These are phyloP conservation scores for Byssochlamys sp. DNA, from an alignment of 2,329 filamentous ascomycete species.

Conservation along the genomic window DNA sequence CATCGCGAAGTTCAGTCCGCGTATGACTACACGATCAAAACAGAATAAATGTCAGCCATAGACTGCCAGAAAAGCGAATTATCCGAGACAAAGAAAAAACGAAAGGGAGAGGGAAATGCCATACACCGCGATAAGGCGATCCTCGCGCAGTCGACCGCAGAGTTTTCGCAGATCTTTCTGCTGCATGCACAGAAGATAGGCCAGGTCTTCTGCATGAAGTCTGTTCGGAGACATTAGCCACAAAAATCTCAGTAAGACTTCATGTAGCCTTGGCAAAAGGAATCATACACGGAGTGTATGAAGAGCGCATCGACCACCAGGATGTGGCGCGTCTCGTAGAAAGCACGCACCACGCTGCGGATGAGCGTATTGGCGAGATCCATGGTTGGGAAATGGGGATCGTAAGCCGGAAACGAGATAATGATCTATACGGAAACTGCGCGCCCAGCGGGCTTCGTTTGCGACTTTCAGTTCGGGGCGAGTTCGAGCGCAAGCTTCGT, in stretches of 20 bases:
- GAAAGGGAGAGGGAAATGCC: slow-evolving; percentile 17
- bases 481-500: slow-evolving; percentile 1
- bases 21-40: slow-evolving; percentile 45
- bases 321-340: slow-evolving; percentile 77
- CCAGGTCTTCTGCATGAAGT: slow-evolving; percentile 78
- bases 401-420: background rate
- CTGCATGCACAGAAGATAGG: slow-evolving; percentile 77
- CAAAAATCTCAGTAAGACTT: slow-evolving; percentile 7
- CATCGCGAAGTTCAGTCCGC: slow-evolving; percentile 67
- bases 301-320: slow-evolving; percentile 72
- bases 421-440: background rate
- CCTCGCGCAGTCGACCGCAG: slow-evolving; percentile 73
- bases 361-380: slow-evolving; percentile 68
- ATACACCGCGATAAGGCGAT: slow-evolving; percentile 74
- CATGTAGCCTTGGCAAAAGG: slow-evolving; percentile 6
- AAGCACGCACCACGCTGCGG: slow-evolving; percentile 74
- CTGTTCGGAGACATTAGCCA: slow-evolving; percentile 28
- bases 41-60: slow-evolving; percentile 1
- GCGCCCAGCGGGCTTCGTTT: background rate
- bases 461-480: background rate
- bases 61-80: background rate
- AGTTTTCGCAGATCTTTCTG: slow-evolving; percentile 85
- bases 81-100: slow-evolving; percentile 1
- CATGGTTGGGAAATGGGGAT: slow-evolving; percentile 31
- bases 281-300: slow-evolving; percentile 57